Evolutionary conservation across 1,284 basidiomycete genomes (phyloP).

Genomic region (Spongiforma sp.): DNA sequence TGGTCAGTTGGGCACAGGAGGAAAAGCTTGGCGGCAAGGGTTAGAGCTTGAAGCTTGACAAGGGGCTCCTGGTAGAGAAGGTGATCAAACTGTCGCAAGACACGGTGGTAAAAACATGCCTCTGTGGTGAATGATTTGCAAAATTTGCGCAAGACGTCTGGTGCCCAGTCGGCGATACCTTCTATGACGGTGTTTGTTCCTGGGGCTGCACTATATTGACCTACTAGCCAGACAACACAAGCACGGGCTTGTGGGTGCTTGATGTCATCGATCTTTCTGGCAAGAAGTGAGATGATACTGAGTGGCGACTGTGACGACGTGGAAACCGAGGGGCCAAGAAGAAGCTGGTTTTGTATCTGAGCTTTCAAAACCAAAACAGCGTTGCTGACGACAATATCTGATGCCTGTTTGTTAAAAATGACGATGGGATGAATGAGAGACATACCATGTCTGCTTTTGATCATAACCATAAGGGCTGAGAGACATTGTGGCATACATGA

Average conservation of each 20-base stretch:
- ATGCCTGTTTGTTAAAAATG: constrained; percentile 7
- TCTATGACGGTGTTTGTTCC: constrained; percentile 46
- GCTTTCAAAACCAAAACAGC: constrained; percentile 86
- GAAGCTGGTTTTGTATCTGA: constrained; percentile 74
- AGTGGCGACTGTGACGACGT: constrained; percentile 54
- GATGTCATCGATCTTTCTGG: constrained; percentile 78
- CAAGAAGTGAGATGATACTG: constrained; percentile 76
- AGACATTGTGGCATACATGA: constrained; percentile 75
- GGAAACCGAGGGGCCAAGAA: constrained; percentile 14
- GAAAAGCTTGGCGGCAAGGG: constrained; percentile 83
- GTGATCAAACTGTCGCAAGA: background rate
- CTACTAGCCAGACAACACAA: constrained; percentile 90
- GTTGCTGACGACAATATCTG: constrained; percentile 64
- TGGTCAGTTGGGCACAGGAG: constrained; percentile 66
- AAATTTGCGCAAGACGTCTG: constrained; percentile 82
- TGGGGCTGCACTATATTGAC: constrained; percentile 70
- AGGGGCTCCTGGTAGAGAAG: constrained; percentile 50
- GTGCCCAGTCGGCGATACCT: constrained; percentile 73
- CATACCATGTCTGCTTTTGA: constrained; percentile 75
- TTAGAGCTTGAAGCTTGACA: constrained; percentile 84
- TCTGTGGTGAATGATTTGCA: constrained; percentile 77
- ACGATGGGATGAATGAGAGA: background rate
- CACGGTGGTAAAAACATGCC: constrained; percentile 42
- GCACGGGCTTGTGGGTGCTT: constrained; percentile 80
- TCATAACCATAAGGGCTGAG: constrained; percentile 76